Evolutionary conservation across 202 grass and related monocot species (phyloP).

Genomic region (Schoenoplectus triqueter): DNA sequence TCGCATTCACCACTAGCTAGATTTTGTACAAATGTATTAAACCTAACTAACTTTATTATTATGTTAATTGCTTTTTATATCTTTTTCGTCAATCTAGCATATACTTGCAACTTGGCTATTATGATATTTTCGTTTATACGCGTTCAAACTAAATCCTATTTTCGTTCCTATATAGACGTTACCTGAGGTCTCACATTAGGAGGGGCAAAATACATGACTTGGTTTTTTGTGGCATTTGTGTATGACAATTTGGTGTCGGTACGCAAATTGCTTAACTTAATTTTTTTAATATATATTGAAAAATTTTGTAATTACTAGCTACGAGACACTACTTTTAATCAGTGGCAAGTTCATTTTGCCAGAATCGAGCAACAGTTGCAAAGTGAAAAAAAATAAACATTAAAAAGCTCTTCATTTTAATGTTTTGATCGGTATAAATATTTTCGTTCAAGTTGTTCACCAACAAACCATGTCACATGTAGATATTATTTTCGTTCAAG

Average conservation of each 20-base stretch:
- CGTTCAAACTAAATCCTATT: background rate
- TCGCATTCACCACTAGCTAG: conserved; percentile 12
- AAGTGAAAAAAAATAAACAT: too few relatives aligned
- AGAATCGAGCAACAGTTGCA: too few relatives aligned
- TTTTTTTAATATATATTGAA: background rate
- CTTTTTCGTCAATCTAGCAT: background rate
- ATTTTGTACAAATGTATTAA: conserved; percentile 16
- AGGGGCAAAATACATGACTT: background rate
- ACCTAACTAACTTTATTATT: conserved; percentile 6
- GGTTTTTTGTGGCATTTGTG: background rate
- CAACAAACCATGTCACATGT: too few relatives aligned
- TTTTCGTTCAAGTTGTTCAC: too few relatives aligned
- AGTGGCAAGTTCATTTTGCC: too few relatives aligned
- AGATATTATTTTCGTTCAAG: too few relatives aligned
- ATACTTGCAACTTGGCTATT: conserved; percentile 18
- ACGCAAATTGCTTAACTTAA: too few relatives aligned
- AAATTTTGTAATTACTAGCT: too few relatives aligned
- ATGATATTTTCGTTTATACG: background rate
- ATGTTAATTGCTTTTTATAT: conserved; percentile 11
- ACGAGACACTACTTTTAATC: too few relatives aligned
- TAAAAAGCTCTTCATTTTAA: too few relatives aligned
- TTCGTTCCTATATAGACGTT: background rate
- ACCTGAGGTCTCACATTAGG: too few relatives aligned
- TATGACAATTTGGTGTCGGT: background rate
- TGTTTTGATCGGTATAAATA: too few relatives aligned